A percentile compares a stretch with the other conserved stretches of the same genome.
Evolutionary conservation across 2,329 filamentous ascomycete species (phyloP).

Genomic region (Colletotrichum tropicicola): DNA sequence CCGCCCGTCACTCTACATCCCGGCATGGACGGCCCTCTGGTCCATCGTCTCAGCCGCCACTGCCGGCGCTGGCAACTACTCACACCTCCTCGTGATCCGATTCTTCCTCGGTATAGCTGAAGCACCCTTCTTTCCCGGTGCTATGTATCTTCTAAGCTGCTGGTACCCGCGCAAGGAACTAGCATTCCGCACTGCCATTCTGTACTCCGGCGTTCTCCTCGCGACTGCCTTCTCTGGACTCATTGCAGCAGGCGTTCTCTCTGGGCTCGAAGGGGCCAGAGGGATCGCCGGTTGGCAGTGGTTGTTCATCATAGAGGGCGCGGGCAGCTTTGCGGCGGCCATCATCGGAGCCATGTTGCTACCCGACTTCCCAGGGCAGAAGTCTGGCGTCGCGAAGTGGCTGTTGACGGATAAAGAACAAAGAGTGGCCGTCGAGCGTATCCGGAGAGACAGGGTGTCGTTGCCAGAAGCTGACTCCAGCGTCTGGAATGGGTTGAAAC

Average conservation of each 20-base stretch:
- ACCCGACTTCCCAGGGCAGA: conserved; percentile 16
- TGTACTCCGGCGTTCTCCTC: neutral
- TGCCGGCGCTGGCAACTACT: conserved; percentile 15
- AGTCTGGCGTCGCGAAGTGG: conserved; percentile 4
- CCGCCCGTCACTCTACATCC: conserved; percentile 30
- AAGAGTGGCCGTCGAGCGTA: conserved; percentile 25
- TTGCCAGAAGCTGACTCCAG: conserved; percentile 18
- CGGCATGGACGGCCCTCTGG: conserved; percentile 16
- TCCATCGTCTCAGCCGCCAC: neutral
- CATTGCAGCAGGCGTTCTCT: conserved; percentile 32
- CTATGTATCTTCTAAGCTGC: conserved; percentile 63
- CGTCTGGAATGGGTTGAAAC: conserved; percentile 30
- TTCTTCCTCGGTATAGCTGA: conserved; percentile 13
- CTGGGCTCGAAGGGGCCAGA: neutral
- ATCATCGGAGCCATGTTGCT: neutral
- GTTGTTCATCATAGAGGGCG: conserved; percentile 7
- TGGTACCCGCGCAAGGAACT: conserved; percentile 79
- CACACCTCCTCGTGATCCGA: conserved; percentile 5
- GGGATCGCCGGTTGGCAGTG: neutral
- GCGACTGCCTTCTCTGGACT: conserved; percentile 9
- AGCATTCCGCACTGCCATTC: conserved; percentile 53
- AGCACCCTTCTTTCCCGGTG: conserved; percentile 14
- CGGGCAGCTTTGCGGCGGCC: conserved; percentile 1
- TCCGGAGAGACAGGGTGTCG: conserved; percentile 33
- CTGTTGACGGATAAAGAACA: neutral